Evolutionary conservation across 768 basidiomycete genomes (phyloP), one percentile per base, ranked within the genome.

Genomic region (Boletellus ananas): DNA sequence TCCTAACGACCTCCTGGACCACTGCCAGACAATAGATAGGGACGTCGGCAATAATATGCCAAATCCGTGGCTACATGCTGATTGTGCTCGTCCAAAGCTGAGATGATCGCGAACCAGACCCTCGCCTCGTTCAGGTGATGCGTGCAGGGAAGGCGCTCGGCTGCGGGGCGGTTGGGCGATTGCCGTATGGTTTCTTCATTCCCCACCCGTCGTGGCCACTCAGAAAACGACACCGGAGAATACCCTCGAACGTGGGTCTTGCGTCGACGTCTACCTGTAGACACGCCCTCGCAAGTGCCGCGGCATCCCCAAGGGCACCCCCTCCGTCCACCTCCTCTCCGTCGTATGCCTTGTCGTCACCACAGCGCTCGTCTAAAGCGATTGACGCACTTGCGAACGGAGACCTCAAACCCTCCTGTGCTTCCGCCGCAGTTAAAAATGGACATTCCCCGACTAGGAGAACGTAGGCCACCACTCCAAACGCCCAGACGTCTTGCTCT

Each of bases 401-500:
- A 0, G 87, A 87, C 39, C 74, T 70, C 9, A 95, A 74, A 1
- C 93, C 91, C 39, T 84, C 87, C 59, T 94, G 90, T 0, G 94
- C 91, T 66, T 97, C 94, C 34, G 84, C 87, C 1, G 94, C 86
- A 16, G 88, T 91, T 71, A 85, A 82, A 72, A 94, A 94, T 1
- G 91, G 91, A 62, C 92, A 94, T 72, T 95, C 92, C 6, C 92
- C 91, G 18, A 87, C 80, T 16, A 98, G 79, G 54, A 99, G 80
- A 49, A 99, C 95, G 67, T 94, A 99, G 12, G 86, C 93, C 18
- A 99, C 92, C 20, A 98, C 94, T 13, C 95, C 95, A 52, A 95
- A 90, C 0, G 95, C 95, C 94, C 95, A 99, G 3, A 97, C 89
- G 59, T 99, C 95, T 69, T 97, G 94, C 65, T 95, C 93, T 63